These are phyloP conservation scores for Globisporangium emineosum DNA, from an alignment of 352 stramenopile genomes.

Conservation along the genomic window DNA sequence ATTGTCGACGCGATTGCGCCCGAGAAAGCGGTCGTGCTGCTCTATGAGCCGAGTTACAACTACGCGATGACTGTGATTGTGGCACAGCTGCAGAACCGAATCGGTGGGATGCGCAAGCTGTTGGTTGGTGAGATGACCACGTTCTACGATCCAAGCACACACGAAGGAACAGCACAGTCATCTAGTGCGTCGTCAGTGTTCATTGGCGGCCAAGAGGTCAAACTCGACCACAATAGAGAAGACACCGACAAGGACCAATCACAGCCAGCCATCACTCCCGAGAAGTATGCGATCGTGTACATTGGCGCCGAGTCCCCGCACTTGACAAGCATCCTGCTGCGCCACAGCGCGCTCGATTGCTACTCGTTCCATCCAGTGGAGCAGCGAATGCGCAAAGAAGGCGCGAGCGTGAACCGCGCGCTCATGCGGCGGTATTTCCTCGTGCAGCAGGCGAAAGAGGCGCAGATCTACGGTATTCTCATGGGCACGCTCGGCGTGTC, in stretches of 20 bases:
- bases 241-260: conserved; percentile 11
- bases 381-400: conserved; percentile 46
- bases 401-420: conserved; percentile 59
- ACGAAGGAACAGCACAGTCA: neutral
- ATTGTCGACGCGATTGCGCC: conserved; percentile 26
- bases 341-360: conserved; percentile 63
- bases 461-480: conserved; percentile 95
- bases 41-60: conserved; percentile 91
- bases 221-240: conserved; percentile 14
- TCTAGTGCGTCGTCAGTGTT: conserved; percentile 16
- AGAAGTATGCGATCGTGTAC: conserved; percentile 59
- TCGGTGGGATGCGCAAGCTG: conserved; percentile 38
- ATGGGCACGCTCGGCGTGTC: conserved; percentile 93
- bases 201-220: conserved; percentile 65
- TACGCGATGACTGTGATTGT: conserved; percentile 67
- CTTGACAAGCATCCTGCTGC: conserved; percentile 81
- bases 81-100: conserved; percentile 31
- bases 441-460: conserved; percentile 93
- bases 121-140: conserved; percentile 65
- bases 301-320: conserved; percentile 74
- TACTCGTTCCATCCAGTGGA: conserved; percentile 69
- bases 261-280: conserved; percentile 28
- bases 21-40: conserved; percentile 71
- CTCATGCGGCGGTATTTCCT: conserved; percentile 73
- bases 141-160: conserved; percentile 51